A percentile compares a stretch with the other conserved stretches of the same genome.
Conservation (phyloP, 2,329 filamentous ascomycete genomes). For the Scopulariopsis brevicaulis region DNA sequence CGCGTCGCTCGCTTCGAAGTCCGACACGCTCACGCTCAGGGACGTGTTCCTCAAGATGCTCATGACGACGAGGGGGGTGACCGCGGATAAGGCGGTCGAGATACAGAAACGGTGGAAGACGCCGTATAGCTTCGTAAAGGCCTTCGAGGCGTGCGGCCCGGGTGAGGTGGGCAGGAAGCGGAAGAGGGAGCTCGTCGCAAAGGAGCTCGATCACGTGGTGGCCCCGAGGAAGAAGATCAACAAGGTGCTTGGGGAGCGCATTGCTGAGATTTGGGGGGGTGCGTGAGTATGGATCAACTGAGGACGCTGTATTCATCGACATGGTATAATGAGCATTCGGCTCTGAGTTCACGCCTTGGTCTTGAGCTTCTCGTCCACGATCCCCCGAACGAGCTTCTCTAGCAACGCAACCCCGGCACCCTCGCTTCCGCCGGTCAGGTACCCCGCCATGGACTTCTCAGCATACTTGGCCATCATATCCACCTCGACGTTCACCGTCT, state of each 20-base stretch:
- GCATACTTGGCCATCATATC: constrained; percentile 81
- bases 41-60: constrained; percentile 78
- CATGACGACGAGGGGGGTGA: constrained; percentile 67
- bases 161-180: constrained; percentile 40
- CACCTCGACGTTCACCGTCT: constrained; percentile 84
- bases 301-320: background rate
- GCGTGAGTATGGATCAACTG: constrained; percentile 1
- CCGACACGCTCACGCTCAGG: constrained; percentile 58
- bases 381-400: constrained; percentile 61
- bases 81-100: constrained; percentile 67
- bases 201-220: constrained; percentile 43
- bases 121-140: constrained; percentile 59
- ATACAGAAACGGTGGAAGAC: constrained; percentile 73
- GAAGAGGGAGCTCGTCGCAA: constrained; percentile 48
- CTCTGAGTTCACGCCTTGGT: background rate
- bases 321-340: background rate
- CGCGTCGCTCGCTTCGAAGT: constrained; percentile 62
- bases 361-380: constrained; percentile 54
- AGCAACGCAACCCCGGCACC: constrained; percentile 43
- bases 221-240: constrained; percentile 55
- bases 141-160: constrained; percentile 44
- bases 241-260: constrained; percentile 53
- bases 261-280: constrained; percentile 61
- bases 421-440: constrained; percentile 50
- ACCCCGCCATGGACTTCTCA: constrained; percentile 79